Evolutionary conservation across 2,329 filamentous ascomycete species (phyloP), one percentile per base, ranked within the genome.

Genomic region (Zasmidium cellare): DNA sequence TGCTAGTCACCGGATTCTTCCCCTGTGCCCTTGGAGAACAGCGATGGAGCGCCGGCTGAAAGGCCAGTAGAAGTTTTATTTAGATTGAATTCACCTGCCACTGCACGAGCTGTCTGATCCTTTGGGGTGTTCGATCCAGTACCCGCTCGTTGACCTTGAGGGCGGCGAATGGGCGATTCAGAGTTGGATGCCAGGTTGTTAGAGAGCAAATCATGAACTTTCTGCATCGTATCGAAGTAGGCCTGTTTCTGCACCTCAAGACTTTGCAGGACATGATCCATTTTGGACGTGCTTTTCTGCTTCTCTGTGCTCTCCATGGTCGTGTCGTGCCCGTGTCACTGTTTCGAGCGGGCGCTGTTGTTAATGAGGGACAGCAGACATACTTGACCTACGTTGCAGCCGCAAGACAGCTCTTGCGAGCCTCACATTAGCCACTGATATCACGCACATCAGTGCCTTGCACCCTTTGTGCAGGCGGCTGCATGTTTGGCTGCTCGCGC

Each of bases 1-100:
- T 51, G 49, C 49, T 72, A 72, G 22, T 71, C 73, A 31, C 74
- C 71, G 7, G 70, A 69, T 24, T 72, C 72, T 3, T 76, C 74
- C 16, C 72, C 70, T 1, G 62, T 69, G 18, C 51, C 49, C 41
- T 28, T 51, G 14, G 49, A 20, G 25, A 51, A 41, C 2, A 51
- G 5, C 3, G 49, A 51, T 20, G 23, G 49, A 12, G 49, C 47
- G 23, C 47, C 47, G 25, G 22, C 7, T 7, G 47, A 25, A 9
- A 49, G n/a, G 25, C 20, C 23, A 5, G 49, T 19, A 3, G 23
- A 28, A n/a, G 12, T 51, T 22, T 18, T 22, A 3, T 9, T 35
- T 9, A 51, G 6, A 19, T 9, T 12, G 11, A 35, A 28, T 5
- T 19, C 28, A 7, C 23, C 12, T 22, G 6, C 31, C 18, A 16